These are phyloP conservation scores for Pythium grandisporangium DNA, from an alignment of 352 stramenopile species.

Conservation along the genomic window DNA sequence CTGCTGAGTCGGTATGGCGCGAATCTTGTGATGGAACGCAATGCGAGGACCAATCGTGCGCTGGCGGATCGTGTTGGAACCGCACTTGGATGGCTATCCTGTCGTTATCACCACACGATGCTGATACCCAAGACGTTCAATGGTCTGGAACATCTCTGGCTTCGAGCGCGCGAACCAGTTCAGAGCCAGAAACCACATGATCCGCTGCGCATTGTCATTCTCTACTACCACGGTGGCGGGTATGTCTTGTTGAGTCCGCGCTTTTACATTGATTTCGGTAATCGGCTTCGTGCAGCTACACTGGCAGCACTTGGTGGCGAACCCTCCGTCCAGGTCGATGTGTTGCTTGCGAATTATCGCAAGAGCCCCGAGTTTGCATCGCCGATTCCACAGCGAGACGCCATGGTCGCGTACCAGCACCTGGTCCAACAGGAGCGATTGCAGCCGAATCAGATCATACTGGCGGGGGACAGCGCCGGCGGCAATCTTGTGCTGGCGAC, in stretches of 20 bases:
- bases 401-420: conserved; percentile 8
- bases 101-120: conserved; percentile 1
- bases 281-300: conserved; percentile 5
- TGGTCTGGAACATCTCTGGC: conserved; percentile 17
- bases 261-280: conserved; percentile 16
- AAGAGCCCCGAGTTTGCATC: conserved; percentile 12
- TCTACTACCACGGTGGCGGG: conserved; percentile 14
- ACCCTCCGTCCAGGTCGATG: background rate
- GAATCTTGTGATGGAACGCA: conserved; percentile 1
- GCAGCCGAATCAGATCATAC: conserved; percentile 2
- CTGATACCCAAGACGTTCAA: conserved; percentile 4
- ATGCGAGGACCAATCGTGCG: conserved; percentile 7
- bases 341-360: conserved; percentile 16
- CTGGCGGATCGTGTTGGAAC: conserved; percentile 4
- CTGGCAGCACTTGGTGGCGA: background rate
- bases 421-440: background rate
- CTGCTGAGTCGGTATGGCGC: conserved; percentile 7
- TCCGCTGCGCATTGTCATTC: conserved; percentile 3
- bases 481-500: conserved; percentile 6
- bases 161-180: background rate
- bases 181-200: background rate
- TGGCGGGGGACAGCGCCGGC: conserved; percentile 14
- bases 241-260: conserved; percentile 9
- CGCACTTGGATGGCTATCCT: conserved; percentile 1
- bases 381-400: conserved; percentile 6